phyloP scores from a whole-genome alignment of 139 green algal species.

The Marvania coccoides region DNA sequence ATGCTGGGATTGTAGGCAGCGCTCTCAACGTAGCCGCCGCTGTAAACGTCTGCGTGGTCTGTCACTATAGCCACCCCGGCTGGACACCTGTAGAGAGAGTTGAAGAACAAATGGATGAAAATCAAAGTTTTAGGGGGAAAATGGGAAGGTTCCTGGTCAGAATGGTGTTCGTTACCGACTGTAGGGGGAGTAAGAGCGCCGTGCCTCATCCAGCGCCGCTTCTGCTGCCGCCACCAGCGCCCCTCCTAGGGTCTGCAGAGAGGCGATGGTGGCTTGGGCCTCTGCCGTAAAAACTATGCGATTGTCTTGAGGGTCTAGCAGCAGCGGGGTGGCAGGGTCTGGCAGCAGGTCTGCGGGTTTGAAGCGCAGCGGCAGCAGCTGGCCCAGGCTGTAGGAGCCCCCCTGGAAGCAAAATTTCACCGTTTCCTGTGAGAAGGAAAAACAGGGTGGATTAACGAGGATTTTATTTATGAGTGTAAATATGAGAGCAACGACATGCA shows the following conservation, averaged over 20 bases:
- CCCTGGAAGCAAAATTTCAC: constrained; percentile 52
- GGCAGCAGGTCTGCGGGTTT: constrained; percentile 57
- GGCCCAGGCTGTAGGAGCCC: constrained; percentile 36
- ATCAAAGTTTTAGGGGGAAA: too few species aligned
- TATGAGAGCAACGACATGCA: background rate
- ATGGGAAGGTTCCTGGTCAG: too few species aligned
- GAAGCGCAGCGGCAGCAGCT: constrained; percentile 71
- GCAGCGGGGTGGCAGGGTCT: constrained; percentile 40
- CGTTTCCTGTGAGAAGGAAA: constrained; percentile 29
- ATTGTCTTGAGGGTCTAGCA: constrained; percentile 65
- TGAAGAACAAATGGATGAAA: too few species aligned
- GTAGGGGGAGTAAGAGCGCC: constrained; percentile 1
- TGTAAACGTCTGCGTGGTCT: constrained; percentile 35
- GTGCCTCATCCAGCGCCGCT: constrained; percentile 34
- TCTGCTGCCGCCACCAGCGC: constrained; percentile 28
- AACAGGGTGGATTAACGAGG: background rate
- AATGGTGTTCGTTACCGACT: too few species aligned
- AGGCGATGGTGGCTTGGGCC: constrained; percentile 8
- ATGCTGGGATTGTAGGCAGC: constrained; percentile 83
- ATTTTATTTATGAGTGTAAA: background rate
- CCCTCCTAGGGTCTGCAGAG: background rate
- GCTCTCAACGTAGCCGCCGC: constrained; percentile 66
- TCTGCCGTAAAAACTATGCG: constrained; percentile 18
- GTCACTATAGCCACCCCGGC: constrained; percentile 58
- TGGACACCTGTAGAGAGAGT: constrained; percentile 75